Conservation (phyloP, 129 eudicot species). For the Saussurea involucrata region DNA sequence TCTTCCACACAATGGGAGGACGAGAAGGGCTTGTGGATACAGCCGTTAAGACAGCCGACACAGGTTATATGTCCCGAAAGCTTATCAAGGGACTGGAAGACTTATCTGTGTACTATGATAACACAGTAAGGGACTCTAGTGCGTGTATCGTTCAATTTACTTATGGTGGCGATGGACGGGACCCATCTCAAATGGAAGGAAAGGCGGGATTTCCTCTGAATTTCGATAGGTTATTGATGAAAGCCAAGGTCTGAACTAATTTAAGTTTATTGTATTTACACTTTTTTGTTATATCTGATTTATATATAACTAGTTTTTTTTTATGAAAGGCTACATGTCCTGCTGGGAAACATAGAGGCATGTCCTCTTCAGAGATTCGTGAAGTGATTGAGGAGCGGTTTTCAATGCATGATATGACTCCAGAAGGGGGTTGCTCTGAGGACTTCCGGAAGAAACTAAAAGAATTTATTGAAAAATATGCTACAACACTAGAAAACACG, state of each 20-base stretch:
- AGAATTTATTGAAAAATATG: slow-evolving; percentile 39
- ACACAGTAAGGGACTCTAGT: slow-evolving; percentile 86
- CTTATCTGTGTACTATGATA: slow-evolving; percentile 71
- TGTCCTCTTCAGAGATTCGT: slow-evolving; percentile 52
- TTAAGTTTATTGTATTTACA: not conserved
- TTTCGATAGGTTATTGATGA: slow-evolving; percentile 69
- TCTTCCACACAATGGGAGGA: slow-evolving; percentile 99
- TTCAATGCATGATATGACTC: slow-evolving; percentile 46
- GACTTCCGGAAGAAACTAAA: slow-evolving; percentile 38
- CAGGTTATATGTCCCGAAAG: slow-evolving; percentile 96
- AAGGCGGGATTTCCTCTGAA: slow-evolving; percentile 73
- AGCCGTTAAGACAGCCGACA: slow-evolving; percentile 98
- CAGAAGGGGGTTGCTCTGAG: slow-evolving; percentile 61
- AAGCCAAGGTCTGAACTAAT: slow-evolving; percentile 63
- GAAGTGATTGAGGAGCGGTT: slow-evolving; percentile 48
- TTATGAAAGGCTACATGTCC: slow-evolving; percentile 79
- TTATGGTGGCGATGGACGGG: slow-evolving; percentile 96
- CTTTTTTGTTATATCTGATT: slow-evolving; percentile 1
- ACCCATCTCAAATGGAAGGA: slow-evolving; percentile 95
- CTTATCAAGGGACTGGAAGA: slow-evolving; percentile 90
- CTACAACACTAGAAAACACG: slow-evolving; percentile 30
- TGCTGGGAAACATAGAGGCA: slow-evolving; percentile 42
- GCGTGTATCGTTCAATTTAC: slow-evolving; percentile 75
- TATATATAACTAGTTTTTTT: slow-evolving; percentile 12
- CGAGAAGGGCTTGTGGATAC: slow-evolving; percentile 99